phyloP scores from a whole-genome alignment of 306 rosid species.

The Cicer chorassanicum region DNA sequence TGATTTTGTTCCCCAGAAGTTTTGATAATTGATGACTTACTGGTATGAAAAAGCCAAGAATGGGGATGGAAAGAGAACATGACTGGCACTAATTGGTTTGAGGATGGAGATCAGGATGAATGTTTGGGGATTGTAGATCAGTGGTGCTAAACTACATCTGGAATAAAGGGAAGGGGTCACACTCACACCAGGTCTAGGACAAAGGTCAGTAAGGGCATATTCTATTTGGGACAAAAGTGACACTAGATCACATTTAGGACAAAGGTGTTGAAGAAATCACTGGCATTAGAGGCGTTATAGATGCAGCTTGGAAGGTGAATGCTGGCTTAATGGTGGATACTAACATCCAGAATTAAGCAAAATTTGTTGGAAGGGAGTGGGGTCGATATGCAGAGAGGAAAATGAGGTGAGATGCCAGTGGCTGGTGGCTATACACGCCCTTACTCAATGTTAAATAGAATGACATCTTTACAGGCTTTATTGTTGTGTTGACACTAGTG shows the following conservation, averaged over 20 bases:
- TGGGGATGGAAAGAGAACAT: neutral
- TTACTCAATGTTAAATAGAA: neutral
- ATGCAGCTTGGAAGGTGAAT: neutral
- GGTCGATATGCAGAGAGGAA: neutral
- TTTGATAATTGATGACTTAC: neutral
- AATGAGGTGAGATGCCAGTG: neutral
- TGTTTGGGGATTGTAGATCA: neutral
- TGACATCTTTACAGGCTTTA: neutral
- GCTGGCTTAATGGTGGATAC: neutral
- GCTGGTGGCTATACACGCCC: neutral
- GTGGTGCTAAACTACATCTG: neutral
- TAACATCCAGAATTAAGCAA: neutral
- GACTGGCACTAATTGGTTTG: constrained; percentile 8
- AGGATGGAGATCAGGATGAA: neutral
- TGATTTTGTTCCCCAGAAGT: neutral
- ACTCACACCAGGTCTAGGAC: neutral
- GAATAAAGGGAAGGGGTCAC: neutral
- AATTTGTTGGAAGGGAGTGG: neutral
- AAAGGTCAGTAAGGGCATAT: neutral
- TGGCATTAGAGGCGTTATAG: neutral
- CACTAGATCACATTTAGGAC: neutral
- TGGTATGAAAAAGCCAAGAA: constrained; percentile 5
- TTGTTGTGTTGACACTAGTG: neutral
- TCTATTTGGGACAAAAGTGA: neutral
- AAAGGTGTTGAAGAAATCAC: neutral